phyloP scores from a whole-genome alignment of 2,329 filamentous ascomycete species.

The Paramyrothecium roridum region DNA sequence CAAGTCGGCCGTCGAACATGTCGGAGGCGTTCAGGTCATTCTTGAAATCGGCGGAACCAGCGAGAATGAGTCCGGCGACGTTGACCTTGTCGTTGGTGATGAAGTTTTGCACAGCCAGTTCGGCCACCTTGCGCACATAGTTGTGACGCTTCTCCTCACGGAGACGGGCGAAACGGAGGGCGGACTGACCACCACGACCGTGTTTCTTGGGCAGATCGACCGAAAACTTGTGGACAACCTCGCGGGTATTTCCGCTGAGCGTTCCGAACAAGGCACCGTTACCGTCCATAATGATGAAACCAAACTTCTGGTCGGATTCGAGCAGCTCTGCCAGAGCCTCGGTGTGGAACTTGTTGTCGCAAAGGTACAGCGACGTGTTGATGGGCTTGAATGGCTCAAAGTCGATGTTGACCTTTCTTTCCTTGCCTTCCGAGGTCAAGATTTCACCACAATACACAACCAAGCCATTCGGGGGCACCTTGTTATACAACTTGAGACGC shows the following conservation, averaged over 20 bases:
- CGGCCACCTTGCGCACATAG: constrained; percentile 98
- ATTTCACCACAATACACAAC: constrained; percentile 99
- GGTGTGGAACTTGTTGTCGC: constrained; percentile 99
- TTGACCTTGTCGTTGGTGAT: constrained; percentile 99
- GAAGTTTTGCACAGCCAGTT: constrained; percentile 97
- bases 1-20: constrained; percentile 89
- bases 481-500: constrained; percentile 97
- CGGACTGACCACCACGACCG: constrained; percentile 99
- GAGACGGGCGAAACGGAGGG: constrained; percentile 97
- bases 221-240: constrained; percentile 95
- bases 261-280: constrained; percentile 98
- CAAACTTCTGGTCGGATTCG: constrained; percentile 98
- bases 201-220: constrained; percentile 99
- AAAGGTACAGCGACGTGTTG: constrained; percentile 98
- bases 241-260: constrained; percentile 93
- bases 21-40: constrained; percentile 98
- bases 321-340: constrained; percentile 95
- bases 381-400: constrained; percentile 99
- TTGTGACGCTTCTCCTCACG: constrained; percentile 99
- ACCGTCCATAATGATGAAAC: constrained; percentile 99
- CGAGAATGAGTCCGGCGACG: constrained; percentile 90
- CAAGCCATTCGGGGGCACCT: constrained; percentile 94
- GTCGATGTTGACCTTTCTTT: constrained; percentile 99
- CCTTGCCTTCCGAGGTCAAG: constrained; percentile 96
- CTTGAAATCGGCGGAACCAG: constrained; percentile 98